Evolutionary conservation across 1,284 basidiomycete genomes (phyloP).

Genomic region (Thelephora terrestris): DNA sequence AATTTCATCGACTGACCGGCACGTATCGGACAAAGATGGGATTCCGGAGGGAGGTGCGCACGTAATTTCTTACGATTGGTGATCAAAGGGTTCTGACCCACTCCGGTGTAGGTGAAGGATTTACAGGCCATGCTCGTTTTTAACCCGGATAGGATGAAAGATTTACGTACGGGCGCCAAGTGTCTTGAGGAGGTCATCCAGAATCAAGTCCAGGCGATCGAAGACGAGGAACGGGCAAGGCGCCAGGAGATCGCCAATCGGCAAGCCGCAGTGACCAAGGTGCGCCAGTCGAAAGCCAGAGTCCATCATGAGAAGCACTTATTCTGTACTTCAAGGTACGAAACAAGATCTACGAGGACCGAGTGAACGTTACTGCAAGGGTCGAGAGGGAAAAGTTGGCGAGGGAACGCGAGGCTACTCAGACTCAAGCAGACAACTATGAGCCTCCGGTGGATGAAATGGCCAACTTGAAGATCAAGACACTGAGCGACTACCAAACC

Average conservation of each 20-base stretch:
- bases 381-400: not conserved
- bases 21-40: conserved; percentile 42
- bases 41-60: conserved; percentile 48
- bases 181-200: conserved; percentile 54
- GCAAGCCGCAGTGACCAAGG: conserved; percentile 44
- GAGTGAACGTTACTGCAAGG: not conserved
- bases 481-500: too few species aligned
- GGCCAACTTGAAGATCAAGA: too few species aligned
- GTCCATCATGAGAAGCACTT: not conserved
- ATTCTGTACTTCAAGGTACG: not conserved
- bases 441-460: too few species aligned
- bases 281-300: conserved; percentile 12
- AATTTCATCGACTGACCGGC: not conserved
- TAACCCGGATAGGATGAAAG: conserved; percentile 38
- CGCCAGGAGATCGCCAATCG: conserved; percentile 46
- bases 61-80: not conserved
- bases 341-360: not conserved
- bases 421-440: too few species aligned
- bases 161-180: conserved; percentile 49
- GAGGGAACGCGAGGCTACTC: not conserved
- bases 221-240: conserved; percentile 33
- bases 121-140: conserved; percentile 51
- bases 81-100: not conserved
- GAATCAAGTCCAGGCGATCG: conserved; percentile 43
- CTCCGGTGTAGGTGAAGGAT: conserved; percentile 13